These are phyloP conservation scores for Phytophthora multivora DNA, from an alignment of 352 stramenopile genomes.

Conservation along the genomic window DNA sequence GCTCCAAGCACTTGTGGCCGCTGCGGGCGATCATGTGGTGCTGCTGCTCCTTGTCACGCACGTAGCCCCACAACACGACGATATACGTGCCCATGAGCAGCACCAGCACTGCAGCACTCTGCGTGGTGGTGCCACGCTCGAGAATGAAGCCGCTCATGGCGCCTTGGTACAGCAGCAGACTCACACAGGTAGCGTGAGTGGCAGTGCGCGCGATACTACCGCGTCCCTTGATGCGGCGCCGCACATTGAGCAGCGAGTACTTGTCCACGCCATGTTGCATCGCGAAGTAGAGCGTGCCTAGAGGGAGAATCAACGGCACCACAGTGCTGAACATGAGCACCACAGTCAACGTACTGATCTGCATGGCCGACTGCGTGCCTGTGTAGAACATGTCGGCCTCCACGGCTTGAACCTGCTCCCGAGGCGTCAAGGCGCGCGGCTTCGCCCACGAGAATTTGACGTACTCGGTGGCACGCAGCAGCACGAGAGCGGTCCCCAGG, in stretches of 20 bases:
- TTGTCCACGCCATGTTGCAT: slow-evolving; percentile 89
- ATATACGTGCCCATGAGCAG: slow-evolving; percentile 88
- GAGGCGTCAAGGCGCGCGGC: slow-evolving; percentile 71
- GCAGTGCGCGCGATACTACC: slow-evolving; percentile 82
- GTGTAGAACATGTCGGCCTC: slow-evolving; percentile 85
- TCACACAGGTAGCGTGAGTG: slow-evolving; percentile 82
- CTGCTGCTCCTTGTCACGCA: slow-evolving; percentile 84
- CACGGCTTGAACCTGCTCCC: slow-evolving; percentile 72
- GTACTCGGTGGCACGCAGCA: slow-evolving; percentile 80
- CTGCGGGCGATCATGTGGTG: slow-evolving; percentile 49
- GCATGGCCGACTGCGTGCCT: slow-evolving; percentile 79
- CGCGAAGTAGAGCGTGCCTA: slow-evolving; percentile 82
- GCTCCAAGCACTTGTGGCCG: slow-evolving; percentile 46
- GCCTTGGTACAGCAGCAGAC: slow-evolving; percentile 79
- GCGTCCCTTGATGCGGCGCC: slow-evolving; percentile 82
- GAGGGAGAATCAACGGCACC: slow-evolving; percentile 81
- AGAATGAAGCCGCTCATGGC: slow-evolving; percentile 89
- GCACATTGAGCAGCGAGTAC: slow-evolving; percentile 81
- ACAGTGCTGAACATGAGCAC: slow-evolving; percentile 88
- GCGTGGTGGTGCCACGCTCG: slow-evolving; percentile 72
- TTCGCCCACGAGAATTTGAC: slow-evolving; percentile 84
- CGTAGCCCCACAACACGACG: slow-evolving; percentile 79
- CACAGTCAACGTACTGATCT: slow-evolving; percentile 85
- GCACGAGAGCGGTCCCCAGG: slow-evolving; percentile 73
- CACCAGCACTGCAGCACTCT: slow-evolving; percentile 71